phyloP scores from a whole-genome alignment of 1,284 basidiomycete species.

The Hymenochaete sp. region DNA sequence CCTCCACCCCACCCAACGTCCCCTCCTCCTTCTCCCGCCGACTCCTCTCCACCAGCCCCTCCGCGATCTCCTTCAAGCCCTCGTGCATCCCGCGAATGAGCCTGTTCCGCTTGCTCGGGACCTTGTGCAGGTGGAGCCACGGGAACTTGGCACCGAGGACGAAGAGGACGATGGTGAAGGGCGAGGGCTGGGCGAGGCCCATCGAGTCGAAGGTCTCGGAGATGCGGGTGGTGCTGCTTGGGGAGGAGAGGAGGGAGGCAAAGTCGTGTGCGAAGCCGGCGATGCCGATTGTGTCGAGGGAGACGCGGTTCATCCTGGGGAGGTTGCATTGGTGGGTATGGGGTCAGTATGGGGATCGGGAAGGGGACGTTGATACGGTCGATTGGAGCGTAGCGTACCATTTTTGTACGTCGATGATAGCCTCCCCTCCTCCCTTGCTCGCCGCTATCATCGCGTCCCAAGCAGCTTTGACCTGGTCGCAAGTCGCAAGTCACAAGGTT shows the following conservation, averaged over 20 bases:
- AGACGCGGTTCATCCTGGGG: slow-evolving; percentile 40
- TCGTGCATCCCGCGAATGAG: slow-evolving; percentile 31
- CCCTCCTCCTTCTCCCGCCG: slow-evolving; percentile 36
- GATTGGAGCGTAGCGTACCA: slow-evolving; percentile 30
- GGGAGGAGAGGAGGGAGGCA: slow-evolving; percentile 40
- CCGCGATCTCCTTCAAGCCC: slow-evolving; percentile 38
- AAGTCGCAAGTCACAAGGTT: too few relatives aligned
- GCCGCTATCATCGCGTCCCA: slow-evolving; percentile 45
- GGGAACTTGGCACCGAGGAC: slow-evolving; percentile 38
- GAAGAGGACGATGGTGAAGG: slow-evolving; percentile 27
- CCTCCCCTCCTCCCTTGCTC: slow-evolving; percentile 22
- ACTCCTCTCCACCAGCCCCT: slow-evolving; percentile 36
- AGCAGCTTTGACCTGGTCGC: slow-evolving; percentile 33
- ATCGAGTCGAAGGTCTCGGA: slow-evolving; percentile 40
- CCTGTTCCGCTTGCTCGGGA: slow-evolving; percentile 36
- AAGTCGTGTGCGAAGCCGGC: slow-evolving; percentile 52
- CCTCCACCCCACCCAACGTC: slow-evolving; percentile 23
- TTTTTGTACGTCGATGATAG: slow-evolving; percentile 45
- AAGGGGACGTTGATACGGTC: too few relatives aligned
- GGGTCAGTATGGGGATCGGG: neutral
- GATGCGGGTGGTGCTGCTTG: slow-evolving; percentile 34
- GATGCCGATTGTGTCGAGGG: slow-evolving; percentile 51
- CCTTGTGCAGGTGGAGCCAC: slow-evolving; percentile 28
- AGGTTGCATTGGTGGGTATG: neutral
- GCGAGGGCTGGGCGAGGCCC: slow-evolving; percentile 22